These are phyloP conservation scores for Phytophthora europaea DNA, from an alignment of 352 stramenopile species.

Conservation along the genomic window DNA sequence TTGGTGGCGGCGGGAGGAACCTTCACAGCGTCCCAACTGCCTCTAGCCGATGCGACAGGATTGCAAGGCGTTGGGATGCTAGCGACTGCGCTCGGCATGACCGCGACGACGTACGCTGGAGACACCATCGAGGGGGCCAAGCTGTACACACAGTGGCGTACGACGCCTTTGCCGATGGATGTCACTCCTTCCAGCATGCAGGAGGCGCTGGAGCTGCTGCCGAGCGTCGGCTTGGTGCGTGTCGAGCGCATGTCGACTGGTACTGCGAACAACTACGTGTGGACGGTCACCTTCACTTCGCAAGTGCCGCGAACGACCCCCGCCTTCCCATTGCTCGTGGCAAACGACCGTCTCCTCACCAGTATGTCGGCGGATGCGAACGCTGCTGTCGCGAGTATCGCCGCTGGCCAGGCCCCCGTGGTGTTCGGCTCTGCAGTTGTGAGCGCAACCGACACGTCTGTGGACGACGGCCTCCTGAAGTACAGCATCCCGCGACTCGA, in stretches of 20 bases:
- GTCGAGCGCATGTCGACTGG: conserved; percentile 83
- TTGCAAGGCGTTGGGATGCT: conserved; percentile 34
- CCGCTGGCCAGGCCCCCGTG: conserved; percentile 43
- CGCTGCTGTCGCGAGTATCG: conserved; percentile 31
- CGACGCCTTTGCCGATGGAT: conserved; percentile 65
- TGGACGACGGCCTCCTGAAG: conserved; percentile 24
- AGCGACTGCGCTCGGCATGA: conserved; percentile 36
- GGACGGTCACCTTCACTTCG: conserved; percentile 91
- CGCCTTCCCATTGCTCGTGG: conserved; percentile 53
- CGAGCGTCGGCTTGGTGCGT: conserved; percentile 90
- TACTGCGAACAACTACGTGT: conserved; percentile 79
- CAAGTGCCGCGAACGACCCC: conserved; percentile 50
- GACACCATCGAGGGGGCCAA: conserved; percentile 47
- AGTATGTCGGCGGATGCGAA: conserved; percentile 36
- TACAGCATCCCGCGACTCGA: conserved; percentile 70
- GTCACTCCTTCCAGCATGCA: conserved; percentile 67
- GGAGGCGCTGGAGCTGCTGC: conserved; percentile 89
- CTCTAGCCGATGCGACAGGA: conserved; percentile 53
- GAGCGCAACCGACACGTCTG: conserved; percentile 4
- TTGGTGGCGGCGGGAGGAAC: conserved; percentile 72
- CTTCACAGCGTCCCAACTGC: conserved; percentile 81
- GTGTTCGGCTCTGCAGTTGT: conserved; percentile 53
- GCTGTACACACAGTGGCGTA: conserved; percentile 70
- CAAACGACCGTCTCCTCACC: conserved; percentile 60
- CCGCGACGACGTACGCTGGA: conserved; percentile 52